A percentile compares a stretch with the other conserved stretches of the same genome.
Evolutionary conservation across 176 grass and related monocot genomes (phyloP).

Genomic region (Zoysia japonica): DNA sequence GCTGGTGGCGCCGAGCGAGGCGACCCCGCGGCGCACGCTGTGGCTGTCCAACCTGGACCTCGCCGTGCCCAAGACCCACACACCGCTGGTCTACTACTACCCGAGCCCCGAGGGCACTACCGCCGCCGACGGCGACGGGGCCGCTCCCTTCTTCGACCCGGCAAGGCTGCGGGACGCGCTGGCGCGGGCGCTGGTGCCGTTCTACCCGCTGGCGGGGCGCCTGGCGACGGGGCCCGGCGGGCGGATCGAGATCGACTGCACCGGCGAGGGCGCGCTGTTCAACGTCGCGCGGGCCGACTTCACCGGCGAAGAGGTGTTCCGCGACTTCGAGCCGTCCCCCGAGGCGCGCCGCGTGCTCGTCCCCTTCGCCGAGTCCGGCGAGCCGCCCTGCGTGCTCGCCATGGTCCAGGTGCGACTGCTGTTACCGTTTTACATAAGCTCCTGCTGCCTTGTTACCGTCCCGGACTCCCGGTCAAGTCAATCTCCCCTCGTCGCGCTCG

Average conservation of each 20-base stretch:
- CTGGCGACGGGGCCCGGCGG: conserved; percentile 19
- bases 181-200: conserved; percentile 50
- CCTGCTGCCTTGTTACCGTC: no score
- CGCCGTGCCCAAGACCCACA: conserved; percentile 55
- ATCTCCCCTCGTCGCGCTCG: no score
- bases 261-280: conserved; percentile 63
- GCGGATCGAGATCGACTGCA: conserved; percentile 61
- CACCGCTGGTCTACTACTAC: conserved; percentile 70
- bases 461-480: no score
- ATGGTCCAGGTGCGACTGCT: conserved; percentile 49
- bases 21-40: conserved; percentile 50
- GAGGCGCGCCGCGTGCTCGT: conserved; percentile 60
- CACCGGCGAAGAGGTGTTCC: conserved; percentile 48
- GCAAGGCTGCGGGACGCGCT: conserved; percentile 55
- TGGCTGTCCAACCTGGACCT: conserved; percentile 75
- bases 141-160: conserved; percentile 46
- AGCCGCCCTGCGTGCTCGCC: conserved; percentile 57
- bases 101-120: neutral
- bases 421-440: no score
- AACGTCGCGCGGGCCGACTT: conserved; percentile 46
- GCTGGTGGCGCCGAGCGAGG: conserved; percentile 58
- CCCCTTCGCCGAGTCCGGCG: conserved; percentile 49
- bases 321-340: conserved; percentile 52
- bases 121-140: neutral
- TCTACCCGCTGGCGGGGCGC: conserved; percentile 77